Conservation (phyloP, 192 early-diverging fungal species). For the Rhizophagus clarus region DNA sequence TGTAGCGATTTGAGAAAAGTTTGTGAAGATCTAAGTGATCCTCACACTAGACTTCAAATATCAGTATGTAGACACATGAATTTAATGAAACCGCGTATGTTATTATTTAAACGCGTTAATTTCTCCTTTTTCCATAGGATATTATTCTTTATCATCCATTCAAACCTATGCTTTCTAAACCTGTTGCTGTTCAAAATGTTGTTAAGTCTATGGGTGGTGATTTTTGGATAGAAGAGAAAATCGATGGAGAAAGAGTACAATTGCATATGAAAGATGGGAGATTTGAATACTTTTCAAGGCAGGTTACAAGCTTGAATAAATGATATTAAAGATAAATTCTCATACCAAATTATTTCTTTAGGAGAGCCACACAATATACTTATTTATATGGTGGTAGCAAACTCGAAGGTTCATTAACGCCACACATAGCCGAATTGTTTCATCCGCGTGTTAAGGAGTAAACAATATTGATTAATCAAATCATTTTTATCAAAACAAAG, state of each 20-base stretch:
- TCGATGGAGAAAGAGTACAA: slow-evolving; percentile 80
- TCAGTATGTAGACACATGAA: neutral
- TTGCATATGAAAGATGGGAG: slow-evolving; percentile 61
- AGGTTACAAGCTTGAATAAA: slow-evolving; percentile 20
- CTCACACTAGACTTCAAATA: slow-evolving; percentile 25
- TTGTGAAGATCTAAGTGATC: slow-evolving; percentile 56
- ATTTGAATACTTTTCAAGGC: slow-evolving; percentile 61
- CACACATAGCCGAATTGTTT: slow-evolving; percentile 56
- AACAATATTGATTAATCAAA: neutral
- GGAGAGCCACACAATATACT: slow-evolving; percentile 75
- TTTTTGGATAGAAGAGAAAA: slow-evolving; percentile 83
- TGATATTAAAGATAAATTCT: neutral
- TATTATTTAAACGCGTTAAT: slow-evolving; percentile 1
- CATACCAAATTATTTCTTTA: slow-evolving; percentile 31
- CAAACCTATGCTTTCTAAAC: slow-evolving; percentile 68
- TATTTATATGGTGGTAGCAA: slow-evolving; percentile 62
- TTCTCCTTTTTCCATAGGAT: slow-evolving; percentile 39
- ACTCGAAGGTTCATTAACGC: slow-evolving; percentile 57
- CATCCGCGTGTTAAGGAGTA: slow-evolving; percentile 48
- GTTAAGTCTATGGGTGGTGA: slow-evolving; percentile 47
- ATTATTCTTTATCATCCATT: slow-evolving; percentile 63
- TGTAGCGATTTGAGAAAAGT: slow-evolving; percentile 65
- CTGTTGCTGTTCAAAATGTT: slow-evolving; percentile 49
- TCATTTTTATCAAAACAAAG: neutral
- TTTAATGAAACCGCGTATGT: neutral